A percentile compares a stretch with the other conserved stretches of the same genome.
Conservation (phyloP, 352 stramenopile species). For the Globisporangium nunn region DNA sequence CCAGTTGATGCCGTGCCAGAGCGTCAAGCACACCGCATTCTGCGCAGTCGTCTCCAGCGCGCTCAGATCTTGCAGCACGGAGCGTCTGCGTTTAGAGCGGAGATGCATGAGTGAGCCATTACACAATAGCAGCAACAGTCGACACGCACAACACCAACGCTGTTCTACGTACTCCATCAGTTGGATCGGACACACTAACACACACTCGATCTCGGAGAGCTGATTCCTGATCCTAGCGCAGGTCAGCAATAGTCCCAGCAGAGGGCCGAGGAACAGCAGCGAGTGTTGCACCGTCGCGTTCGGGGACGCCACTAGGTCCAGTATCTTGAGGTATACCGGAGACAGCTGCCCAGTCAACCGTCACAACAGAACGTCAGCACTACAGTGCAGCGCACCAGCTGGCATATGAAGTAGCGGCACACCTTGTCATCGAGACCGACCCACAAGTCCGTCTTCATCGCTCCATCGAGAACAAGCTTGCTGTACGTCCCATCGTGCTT, state of each 20-base stretch:
- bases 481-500: constrained; percentile 19
- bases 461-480: constrained; percentile 22
- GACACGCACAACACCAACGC: not conserved
- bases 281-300: constrained; percentile 34
- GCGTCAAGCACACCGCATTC: constrained; percentile 29
- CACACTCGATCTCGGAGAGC: constrained; percentile 31
- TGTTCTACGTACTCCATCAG: constrained; percentile 42
- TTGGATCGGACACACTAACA: constrained; percentile 49
- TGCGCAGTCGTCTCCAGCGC: constrained; percentile 26
- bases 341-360: constrained; percentile 13
- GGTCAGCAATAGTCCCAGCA: constrained; percentile 33
- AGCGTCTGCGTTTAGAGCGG: constrained; percentile 15
- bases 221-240: constrained; percentile 25
- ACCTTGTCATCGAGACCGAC: constrained; percentile 29
- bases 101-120: not conserved
- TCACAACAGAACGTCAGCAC: not conserved
- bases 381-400: not conserved
- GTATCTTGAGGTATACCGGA: constrained; percentile 35
- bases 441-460: constrained; percentile 36
- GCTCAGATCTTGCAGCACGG: constrained; percentile 34
- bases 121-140: not conserved
- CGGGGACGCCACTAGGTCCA: constrained; percentile 37
- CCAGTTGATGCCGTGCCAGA: constrained; percentile 63
- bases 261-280: constrained; percentile 31
- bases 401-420: not conserved